Percentiles rank a stretch among this genome's conserved stretches.
Conservation (phyloP, 139 green algal genomes). For the Tetratostichococcus sp. region DNA sequence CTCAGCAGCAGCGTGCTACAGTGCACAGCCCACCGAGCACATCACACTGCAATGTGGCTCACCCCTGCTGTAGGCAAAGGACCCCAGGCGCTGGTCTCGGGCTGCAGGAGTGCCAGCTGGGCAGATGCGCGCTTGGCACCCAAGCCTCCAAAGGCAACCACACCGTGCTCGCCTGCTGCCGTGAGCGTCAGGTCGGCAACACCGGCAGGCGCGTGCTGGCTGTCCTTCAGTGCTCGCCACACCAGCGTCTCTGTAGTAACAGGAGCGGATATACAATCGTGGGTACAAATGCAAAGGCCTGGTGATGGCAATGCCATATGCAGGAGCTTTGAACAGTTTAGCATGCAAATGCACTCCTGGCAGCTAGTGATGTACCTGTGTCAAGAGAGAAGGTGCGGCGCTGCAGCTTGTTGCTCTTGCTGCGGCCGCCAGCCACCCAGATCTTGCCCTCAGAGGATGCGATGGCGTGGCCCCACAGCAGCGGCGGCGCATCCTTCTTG, state of each 20-base stretch:
- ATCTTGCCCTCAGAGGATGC: neutral
- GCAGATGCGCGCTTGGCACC: constrained; percentile 13
- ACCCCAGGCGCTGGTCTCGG: constrained; percentile 3
- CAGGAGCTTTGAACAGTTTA: too few relatives aligned
- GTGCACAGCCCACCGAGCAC: neutral
- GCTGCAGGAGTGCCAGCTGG: constrained; percentile 9
- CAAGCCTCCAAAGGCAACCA: constrained; percentile 20
- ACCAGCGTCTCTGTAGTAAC: constrained; percentile 5
- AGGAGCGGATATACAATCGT: too few relatives aligned
- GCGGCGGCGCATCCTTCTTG: neutral
- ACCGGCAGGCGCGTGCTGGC: constrained; percentile 4
- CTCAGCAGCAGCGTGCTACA: too few relatives aligned
- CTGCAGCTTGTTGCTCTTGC: constrained; percentile 7
- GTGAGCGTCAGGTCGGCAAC: constrained; percentile 11
- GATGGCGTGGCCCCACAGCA: constrained; percentile 9
- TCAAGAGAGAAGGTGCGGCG: constrained; percentile 5
- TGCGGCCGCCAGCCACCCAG: neutral
- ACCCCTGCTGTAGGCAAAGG: constrained; percentile 15
- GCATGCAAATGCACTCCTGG: too few relatives aligned
- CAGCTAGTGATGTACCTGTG: too few relatives aligned
- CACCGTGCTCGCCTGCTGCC: constrained; percentile 12
- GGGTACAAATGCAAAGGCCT: too few relatives aligned
- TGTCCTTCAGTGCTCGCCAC: constrained; percentile 15
- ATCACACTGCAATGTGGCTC: neutral
- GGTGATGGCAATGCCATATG: neutral